These are phyloP conservation scores for Phytophthora pinifolia DNA, from an alignment of 352 stramenopile species.

Conservation along the genomic window DNA sequence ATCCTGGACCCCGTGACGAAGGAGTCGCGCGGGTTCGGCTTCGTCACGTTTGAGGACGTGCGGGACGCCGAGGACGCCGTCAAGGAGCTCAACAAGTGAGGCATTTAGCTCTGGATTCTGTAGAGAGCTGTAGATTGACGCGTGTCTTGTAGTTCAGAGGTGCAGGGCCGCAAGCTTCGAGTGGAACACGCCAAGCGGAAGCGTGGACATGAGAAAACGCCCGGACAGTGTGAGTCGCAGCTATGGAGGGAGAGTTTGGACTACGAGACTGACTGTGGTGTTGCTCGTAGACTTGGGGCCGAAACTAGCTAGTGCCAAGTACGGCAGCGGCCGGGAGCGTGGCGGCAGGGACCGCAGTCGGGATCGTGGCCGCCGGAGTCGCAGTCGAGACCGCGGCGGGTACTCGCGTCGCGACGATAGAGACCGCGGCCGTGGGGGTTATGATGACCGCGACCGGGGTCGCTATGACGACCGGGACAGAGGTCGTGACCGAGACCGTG, in stretches of 20 bases:
- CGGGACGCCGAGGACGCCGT: slow-evolving; percentile 78
- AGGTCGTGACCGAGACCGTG: slow-evolving; percentile 44
- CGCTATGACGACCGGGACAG: slow-evolving; percentile 50
- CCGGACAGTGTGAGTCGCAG: slow-evolving; percentile 56
- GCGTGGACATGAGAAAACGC: slow-evolving; percentile 81
- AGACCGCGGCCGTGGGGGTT: slow-evolving; percentile 39
- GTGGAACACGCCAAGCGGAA: slow-evolving; percentile 84
- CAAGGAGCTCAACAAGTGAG: slow-evolving; percentile 79
- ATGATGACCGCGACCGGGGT: slow-evolving; percentile 50
- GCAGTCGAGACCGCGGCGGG: slow-evolving; percentile 43
- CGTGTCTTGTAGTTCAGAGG: slow-evolving; percentile 53
- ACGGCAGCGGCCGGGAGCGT: slow-evolving; percentile 45
- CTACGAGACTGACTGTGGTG: background rate
- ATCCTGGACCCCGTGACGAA: slow-evolving; percentile 78
- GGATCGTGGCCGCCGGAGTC: slow-evolving; percentile 46
- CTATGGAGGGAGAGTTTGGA: background rate
- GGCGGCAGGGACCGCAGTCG: slow-evolving; percentile 48
- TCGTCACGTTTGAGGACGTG: slow-evolving; percentile 78
- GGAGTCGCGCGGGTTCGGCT: slow-evolving; percentile 76
- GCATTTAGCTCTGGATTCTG: slow-evolving; percentile 9
- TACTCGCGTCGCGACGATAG: slow-evolving; percentile 42
- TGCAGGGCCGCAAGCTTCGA: slow-evolving; percentile 68
- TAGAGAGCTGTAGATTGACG: background rate
- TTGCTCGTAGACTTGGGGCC: slow-evolving; percentile 61
- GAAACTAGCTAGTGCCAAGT: slow-evolving; percentile 72